A percentile compares a stretch with the other conserved stretches of the same genome.
phyloP scores from a whole-genome alignment of 2,329 filamentous ascomycete species.

The Colletotrichum sp. region DNA sequence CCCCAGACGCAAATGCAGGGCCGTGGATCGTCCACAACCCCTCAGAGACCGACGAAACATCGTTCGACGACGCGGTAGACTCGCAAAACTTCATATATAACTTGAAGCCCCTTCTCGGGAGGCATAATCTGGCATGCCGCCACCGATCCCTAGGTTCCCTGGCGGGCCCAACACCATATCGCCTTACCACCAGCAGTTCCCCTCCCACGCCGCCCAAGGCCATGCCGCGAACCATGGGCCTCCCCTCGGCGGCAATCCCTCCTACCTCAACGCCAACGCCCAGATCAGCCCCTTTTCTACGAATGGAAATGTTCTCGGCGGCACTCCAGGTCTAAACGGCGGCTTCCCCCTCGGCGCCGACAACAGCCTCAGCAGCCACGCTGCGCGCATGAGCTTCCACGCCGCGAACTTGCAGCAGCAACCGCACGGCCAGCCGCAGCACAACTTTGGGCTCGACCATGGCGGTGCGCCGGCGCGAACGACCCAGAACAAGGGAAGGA shows the following conservation, averaged over 20 bases:
- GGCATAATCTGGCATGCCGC: constrained; percentile 40
- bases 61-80: not conserved
- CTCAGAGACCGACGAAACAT: constrained; percentile 1
- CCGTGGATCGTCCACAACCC: constrained; percentile 16
- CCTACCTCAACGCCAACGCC: constrained; percentile 73
- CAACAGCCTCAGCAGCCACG: constrained; percentile 84
- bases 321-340: constrained; percentile 62
- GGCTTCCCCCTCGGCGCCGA: constrained; percentile 64
- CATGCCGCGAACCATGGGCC: constrained; percentile 51
- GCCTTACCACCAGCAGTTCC: constrained; percentile 55
- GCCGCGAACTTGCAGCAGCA: constrained; percentile 65
- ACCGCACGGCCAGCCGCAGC: constrained; percentile 52
- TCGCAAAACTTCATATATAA: not conserved
- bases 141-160: constrained; percentile 50
- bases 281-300: constrained; percentile 72
- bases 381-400: constrained; percentile 87
- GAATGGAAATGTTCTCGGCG: constrained; percentile 60
- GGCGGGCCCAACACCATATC: constrained; percentile 48
- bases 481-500: constrained; percentile 77
- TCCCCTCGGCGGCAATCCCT: constrained; percentile 69
- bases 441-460: constrained; percentile 23
- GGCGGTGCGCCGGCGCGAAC: constrained; percentile 45
- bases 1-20: constrained; percentile 20
- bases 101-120: not conserved
- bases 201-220: constrained; percentile 58